phyloP scores from a whole-genome alignment of 2,329 filamentous ascomycete genomes.

The Talaromyces funiculosus region DNA sequence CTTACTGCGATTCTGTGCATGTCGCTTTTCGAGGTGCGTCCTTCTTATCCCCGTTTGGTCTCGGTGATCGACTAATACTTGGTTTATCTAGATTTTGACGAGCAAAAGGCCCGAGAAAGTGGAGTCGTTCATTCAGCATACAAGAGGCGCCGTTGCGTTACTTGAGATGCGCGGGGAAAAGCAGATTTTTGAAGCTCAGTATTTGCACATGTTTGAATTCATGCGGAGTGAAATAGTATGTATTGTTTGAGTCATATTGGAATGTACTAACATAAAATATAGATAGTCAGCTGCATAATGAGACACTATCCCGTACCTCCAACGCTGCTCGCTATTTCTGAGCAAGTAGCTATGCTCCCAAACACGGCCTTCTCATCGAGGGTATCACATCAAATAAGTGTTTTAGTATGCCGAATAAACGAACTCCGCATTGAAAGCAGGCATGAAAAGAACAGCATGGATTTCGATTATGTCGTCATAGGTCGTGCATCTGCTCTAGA shows the following conservation, averaged over 20 bases:
- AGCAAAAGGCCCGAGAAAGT: slow-evolving; percentile 43
- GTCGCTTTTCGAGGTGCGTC: slow-evolving; percentile 56
- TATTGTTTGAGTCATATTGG: neutral
- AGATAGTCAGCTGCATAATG: slow-evolving; percentile 36
- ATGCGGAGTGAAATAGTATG: slow-evolving; percentile 53
- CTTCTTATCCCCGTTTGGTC: neutral
- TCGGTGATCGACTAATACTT: neutral
- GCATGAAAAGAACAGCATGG: neutral
- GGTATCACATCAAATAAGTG: slow-evolving; percentile 26
- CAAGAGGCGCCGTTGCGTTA: slow-evolving; percentile 56
- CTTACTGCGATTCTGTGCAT: slow-evolving; percentile 54
- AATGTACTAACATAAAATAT: neutral
- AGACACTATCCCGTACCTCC: slow-evolving; percentile 26
- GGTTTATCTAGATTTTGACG: slow-evolving; percentile 27
- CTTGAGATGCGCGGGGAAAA: slow-evolving; percentile 41
- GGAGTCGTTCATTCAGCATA: slow-evolving; percentile 52
- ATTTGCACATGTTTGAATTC: slow-evolving; percentile 51
- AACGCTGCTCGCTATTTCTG: slow-evolving; percentile 28
- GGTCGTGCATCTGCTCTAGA: slow-evolving; percentile 29
- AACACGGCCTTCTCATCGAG: slow-evolving; percentile 13
- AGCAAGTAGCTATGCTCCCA: slow-evolving; percentile 19
- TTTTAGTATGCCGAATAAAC: slow-evolving; percentile 31
- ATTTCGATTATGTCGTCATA: slow-evolving; percentile 23
- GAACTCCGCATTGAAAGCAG: slow-evolving; percentile 21
- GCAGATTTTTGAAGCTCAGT: slow-evolving; percentile 38